phyloP scores from a whole-genome alignment of 78 protist genomes.

The Dictyostelium discoideum region DNA sequence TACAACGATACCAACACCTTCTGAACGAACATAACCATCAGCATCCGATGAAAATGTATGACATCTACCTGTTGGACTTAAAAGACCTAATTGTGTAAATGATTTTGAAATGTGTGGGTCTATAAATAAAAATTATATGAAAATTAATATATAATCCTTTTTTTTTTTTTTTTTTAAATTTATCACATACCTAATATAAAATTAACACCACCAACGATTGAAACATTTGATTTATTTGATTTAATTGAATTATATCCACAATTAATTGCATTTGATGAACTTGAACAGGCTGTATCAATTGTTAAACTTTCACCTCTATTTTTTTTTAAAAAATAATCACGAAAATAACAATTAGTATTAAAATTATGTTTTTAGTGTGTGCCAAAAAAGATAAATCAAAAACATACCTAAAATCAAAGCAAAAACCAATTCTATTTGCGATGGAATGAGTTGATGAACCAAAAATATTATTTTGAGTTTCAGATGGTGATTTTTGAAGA shows the following conservation, averaged over 20 bases:
- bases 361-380: too few species aligned
- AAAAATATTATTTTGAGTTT: too few species aligned
- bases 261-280: conserved; percentile 57
- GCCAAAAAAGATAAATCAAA: not conserved
- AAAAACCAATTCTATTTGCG: not conserved
- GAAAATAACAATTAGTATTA: too few species aligned
- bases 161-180: too few species aligned
- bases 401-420: too few species aligned
- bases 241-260: not conserved
- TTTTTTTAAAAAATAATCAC: not conserved
- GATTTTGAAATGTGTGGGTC: not conserved
- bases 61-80: not conserved
- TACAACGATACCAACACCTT: conserved; percentile 84
- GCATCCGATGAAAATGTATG: not conserved
- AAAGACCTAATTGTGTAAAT: not conserved
- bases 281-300: conserved; percentile 93
- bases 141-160: not conserved
- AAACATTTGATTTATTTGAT: not conserved
- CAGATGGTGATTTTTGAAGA: too few species aligned
- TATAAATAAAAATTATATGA: too few species aligned
- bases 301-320: conserved; percentile 76
- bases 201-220: conserved; percentile 15
- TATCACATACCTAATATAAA: not conserved
- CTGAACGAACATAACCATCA: conserved; percentile 27
- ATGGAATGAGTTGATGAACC: not conserved